phyloP scores from a whole-genome alignment of 192 early-diverging fungal species.

The Piromyces sp. region DNA sequence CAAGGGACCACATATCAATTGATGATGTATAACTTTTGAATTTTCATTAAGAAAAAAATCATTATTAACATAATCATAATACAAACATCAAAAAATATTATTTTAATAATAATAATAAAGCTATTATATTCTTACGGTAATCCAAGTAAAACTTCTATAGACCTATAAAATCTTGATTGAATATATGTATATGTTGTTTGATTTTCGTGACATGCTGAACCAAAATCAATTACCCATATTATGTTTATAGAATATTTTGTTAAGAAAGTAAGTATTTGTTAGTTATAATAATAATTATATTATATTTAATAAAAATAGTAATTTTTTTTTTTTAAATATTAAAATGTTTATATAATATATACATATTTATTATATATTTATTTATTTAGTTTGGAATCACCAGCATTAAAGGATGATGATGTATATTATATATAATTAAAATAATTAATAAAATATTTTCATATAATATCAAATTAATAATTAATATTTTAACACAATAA shows the following conservation, averaged over 20 bases:
- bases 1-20: constrained; percentile 98
- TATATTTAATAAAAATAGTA: no score
- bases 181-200: constrained; percentile 96
- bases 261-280: no score
- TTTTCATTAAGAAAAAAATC: not conserved
- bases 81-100: not conserved
- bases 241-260: no score
- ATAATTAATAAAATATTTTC: no score
- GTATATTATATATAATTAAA: no score
- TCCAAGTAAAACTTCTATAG: constrained; percentile 87
- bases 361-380: constrained; percentile 10
- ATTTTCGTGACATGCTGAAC: constrained; percentile 88
- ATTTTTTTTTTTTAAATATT: no score
- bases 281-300: no score
- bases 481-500: no score
- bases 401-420: no score
- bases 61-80: not conserved
- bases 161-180: constrained; percentile 91
- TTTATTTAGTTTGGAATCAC: no score
- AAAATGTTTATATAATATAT: not conserved
- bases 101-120: not conserved
- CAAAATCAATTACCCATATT: constrained; percentile 99
- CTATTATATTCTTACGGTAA: constrained; percentile 46
- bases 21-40: constrained; percentile 48
- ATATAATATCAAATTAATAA: no score